Conservation (phyloP, 192 early-diverging fungal genomes). For the Umbelopsis sp. region DNA sequence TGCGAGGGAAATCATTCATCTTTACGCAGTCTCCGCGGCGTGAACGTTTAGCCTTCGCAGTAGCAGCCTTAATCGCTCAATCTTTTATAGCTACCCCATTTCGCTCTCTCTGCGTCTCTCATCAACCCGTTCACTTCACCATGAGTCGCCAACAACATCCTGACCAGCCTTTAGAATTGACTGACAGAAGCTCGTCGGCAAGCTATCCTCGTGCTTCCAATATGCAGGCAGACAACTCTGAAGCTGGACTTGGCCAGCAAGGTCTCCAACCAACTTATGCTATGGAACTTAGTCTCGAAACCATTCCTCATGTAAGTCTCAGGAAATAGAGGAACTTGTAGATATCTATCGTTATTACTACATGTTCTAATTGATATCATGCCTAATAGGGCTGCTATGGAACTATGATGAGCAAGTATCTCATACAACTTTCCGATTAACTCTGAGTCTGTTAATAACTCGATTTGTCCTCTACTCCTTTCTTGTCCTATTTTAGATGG, state of each 20-base stretch:
- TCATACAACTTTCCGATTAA: neutral
- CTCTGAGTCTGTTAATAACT: neutral
- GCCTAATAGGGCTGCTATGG: conserved; percentile 43
- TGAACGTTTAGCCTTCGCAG: conserved; percentile 21
- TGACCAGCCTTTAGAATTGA: conserved; percentile 1
- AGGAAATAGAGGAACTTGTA: too few species aligned
- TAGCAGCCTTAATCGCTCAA: neutral
- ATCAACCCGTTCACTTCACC: neutral
- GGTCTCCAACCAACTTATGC: conserved; percentile 38
- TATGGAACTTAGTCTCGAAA: conserved; percentile 29
- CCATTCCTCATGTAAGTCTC: conserved; percentile 29
- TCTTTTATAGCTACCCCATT: conserved; percentile 19
- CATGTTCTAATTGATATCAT: neutral
- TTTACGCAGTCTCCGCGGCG: neutral
- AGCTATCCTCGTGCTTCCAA: neutral
- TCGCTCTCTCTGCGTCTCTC: neutral
- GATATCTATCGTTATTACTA: neutral
- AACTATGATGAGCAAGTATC: conserved; percentile 42
- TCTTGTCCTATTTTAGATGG: neutral
- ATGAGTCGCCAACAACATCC: neutral
- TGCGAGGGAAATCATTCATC: neutral
- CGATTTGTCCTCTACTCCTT: neutral
- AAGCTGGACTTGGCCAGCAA: conserved; percentile 26
- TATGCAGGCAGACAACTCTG: neutral
- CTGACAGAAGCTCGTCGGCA: conserved; percentile 3